Evolutionary conservation across 345 rosid genomes (phyloP).

Genomic region (Mangifera indica): DNA sequence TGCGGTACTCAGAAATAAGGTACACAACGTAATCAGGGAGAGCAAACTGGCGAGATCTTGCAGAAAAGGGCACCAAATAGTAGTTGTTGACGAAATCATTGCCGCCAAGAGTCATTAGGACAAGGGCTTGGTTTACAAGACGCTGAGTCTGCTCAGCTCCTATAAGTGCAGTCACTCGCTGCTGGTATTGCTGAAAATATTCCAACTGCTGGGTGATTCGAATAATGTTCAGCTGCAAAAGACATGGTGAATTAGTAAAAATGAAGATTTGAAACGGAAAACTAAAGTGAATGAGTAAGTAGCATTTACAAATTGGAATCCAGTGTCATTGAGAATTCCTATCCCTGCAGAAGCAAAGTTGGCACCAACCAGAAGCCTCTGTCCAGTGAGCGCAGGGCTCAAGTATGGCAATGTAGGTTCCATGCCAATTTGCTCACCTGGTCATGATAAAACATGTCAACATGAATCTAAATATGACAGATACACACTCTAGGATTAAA

Average conservation of each 20-base stretch:
- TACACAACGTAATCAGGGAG: conserved; percentile 65
- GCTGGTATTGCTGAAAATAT: conserved; percentile 73
- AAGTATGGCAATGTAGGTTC: conserved; percentile 76
- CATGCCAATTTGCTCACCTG: conserved; percentile 67
- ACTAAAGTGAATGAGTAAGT: too few relatives aligned
- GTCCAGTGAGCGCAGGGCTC: conserved; percentile 62
- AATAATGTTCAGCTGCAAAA: conserved; percentile 70
- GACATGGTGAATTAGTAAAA: neutral
- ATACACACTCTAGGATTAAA: neutral
- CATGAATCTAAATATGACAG: neutral
- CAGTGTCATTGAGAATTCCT: conserved; percentile 87
- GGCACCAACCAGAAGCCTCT: conserved; percentile 71
- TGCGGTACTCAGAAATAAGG: conserved; percentile 75
- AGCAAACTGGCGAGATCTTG: conserved; percentile 71
- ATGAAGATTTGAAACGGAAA: neutral
- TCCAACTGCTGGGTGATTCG: conserved; percentile 55
- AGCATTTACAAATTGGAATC: conserved; percentile 66
- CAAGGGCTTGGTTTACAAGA: conserved; percentile 65
- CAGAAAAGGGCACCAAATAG: conserved; percentile 76
- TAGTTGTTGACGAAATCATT: conserved; percentile 95
- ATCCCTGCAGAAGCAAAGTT: conserved; percentile 94
- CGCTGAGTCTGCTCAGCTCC: conserved; percentile 53
- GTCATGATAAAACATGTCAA: neutral
- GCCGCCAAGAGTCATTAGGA: conserved; percentile 81
- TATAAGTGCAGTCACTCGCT: conserved; percentile 47